phyloP scores from a whole-genome alignment of 2,329 filamentous ascomycete species.

The Fusarium hostae region DNA sequence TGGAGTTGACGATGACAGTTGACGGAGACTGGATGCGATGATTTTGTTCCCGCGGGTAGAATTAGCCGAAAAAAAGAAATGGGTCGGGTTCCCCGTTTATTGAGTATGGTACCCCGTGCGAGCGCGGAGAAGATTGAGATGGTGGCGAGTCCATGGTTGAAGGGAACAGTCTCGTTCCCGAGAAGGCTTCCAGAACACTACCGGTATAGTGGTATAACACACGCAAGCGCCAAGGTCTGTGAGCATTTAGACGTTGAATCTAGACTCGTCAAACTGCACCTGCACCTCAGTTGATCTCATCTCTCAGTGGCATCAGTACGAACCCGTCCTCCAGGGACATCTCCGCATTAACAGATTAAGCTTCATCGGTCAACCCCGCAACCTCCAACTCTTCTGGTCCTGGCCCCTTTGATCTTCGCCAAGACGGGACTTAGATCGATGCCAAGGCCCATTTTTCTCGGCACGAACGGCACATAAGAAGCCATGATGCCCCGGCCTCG shows the following conservation, averaged over 20 bases:
- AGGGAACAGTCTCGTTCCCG: not conserved
- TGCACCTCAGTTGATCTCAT: not conserved
- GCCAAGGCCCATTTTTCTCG: slow-evolving; percentile 9
- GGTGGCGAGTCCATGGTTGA: not conserved
- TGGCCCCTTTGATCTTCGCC: not conserved
- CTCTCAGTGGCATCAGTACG: too few relatives aligned
- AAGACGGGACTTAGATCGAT: not conserved
- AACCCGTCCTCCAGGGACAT: too few relatives aligned
- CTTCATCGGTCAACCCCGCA: not conserved
- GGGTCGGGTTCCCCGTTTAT: not conserved
- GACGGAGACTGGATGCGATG: not conserved
- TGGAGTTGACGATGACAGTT: not conserved
- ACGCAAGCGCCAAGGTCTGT: not conserved
- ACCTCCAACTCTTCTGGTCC: not conserved
- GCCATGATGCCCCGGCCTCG: not conserved
- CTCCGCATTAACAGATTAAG: slow-evolving; percentile 3
- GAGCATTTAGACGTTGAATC: not conserved
- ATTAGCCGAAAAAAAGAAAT: not conserved
- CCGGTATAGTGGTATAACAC: not conserved
- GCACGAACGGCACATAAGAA: slow-evolving; percentile 28
- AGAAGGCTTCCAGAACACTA: not conserved
- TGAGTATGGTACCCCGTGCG: not conserved
- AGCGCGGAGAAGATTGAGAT: not conserved
- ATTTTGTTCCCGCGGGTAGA: not conserved
- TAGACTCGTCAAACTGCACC: not conserved